Conservation (phyloP, 768 basidiomycete species). For the Amanita muscaria region DNA sequence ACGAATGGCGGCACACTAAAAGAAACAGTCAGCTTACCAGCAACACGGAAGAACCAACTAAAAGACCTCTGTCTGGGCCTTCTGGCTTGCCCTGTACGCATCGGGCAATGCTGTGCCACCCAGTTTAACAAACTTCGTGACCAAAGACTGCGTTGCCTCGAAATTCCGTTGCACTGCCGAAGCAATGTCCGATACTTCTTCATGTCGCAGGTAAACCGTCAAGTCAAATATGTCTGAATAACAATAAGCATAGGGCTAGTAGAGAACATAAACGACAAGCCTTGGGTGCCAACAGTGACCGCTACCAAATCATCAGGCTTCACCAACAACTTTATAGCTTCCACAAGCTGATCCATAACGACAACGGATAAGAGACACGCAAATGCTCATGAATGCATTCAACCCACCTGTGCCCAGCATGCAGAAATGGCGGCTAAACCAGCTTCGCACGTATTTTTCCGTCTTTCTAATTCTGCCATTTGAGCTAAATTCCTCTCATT, state of each 20-base stretch:
- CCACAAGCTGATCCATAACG: slow-evolving; percentile 40
- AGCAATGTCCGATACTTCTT: slow-evolving; percentile 28
- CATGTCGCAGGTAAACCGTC: slow-evolving; percentile 30
- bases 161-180: slow-evolving; percentile 45
- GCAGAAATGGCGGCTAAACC: slow-evolving; percentile 67
- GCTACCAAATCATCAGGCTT: slow-evolving; percentile 40
- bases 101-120: slow-evolving; percentile 30
- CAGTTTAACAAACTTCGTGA: slow-evolving; percentile 47
- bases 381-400: slow-evolving; percentile 6
- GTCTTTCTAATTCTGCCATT: slow-evolving; percentile 56
- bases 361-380: slow-evolving; percentile 3
- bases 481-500: slow-evolving; percentile 53
- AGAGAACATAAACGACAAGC: slow-evolving; percentile 19
- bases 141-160: slow-evolving; percentile 49
- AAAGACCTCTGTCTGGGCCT: slow-evolving; percentile 49
- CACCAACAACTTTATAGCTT: slow-evolving; percentile 54
- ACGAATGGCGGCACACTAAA: slow-evolving; percentile 47
- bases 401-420: slow-evolving; percentile 68
- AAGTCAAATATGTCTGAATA: slow-evolving; percentile 39
- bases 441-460: slow-evolving; percentile 59
- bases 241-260: slow-evolving; percentile 3
- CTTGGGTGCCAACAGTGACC: slow-evolving; percentile 32
- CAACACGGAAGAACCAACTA: neutral
- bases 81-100: slow-evolving; percentile 39
- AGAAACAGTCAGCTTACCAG: slow-evolving; percentile 10